Conservation (phyloP, 2,329 filamentous ascomycete species). For the Ceratocystis cacaofunesta region DNA sequence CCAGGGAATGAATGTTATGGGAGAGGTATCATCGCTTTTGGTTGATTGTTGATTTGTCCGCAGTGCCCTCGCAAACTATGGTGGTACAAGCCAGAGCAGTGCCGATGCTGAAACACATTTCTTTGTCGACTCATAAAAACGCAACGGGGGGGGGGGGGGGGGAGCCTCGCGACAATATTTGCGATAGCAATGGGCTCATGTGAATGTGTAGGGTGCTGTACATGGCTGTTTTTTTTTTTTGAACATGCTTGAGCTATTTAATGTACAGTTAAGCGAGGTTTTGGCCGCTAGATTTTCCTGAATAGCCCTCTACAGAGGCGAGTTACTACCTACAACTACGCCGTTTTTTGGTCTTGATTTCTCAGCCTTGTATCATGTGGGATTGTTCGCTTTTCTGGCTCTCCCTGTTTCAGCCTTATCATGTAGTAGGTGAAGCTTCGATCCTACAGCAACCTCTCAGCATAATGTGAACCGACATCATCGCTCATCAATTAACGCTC, state of each 20-base stretch:
- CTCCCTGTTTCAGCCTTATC: conserved; percentile 4
- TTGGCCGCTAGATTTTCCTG: neutral
- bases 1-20: conserved; percentile 44
- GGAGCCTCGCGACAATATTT: conserved; percentile 34
- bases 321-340: too few relatives aligned
- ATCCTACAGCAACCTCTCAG: neutral
- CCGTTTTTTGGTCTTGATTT: neutral
- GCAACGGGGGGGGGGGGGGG: conserved; percentile 22
- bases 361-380: neutral
- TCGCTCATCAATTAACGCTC: neutral
- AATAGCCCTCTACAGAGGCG: too few relatives aligned
- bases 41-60: conserved; percentile 29
- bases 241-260: neutral
- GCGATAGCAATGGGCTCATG: conserved; percentile 24
- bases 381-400: neutral
- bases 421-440: neutral
- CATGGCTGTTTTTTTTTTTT: neutral
- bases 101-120: conserved; percentile 29
- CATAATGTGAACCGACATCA: neutral
- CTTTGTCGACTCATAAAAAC: conserved; percentile 22
- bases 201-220: conserved; percentile 14
- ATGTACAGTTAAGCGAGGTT: neutral
- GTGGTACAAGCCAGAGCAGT: conserved; percentile 37
- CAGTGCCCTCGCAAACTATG: conserved; percentile 30
- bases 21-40: conserved; percentile 39